Evolutionary conservation across 352 stramenopile species (phyloP).

Genomic region (Phytophthora cryptogea): DNA sequence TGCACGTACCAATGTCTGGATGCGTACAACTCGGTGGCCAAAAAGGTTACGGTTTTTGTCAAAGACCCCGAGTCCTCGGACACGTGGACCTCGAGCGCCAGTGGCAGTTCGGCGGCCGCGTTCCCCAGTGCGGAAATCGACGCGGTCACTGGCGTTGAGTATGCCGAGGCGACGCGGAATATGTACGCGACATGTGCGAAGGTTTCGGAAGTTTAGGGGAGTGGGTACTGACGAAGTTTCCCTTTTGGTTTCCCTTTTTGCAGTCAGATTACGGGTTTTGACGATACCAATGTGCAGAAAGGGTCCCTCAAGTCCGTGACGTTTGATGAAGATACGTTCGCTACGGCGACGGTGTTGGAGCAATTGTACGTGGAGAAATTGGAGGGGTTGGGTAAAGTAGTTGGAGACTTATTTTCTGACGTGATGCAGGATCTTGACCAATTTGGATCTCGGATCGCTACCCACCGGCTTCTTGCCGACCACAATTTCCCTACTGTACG

Average conservation of each 20-base stretch:
- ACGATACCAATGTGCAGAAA: conserved; percentile 57
- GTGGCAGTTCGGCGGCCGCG: conserved; percentile 23
- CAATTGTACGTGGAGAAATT: conserved; percentile 45
- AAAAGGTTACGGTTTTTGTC: conserved; percentile 74
- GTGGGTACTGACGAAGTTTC: conserved; percentile 6
- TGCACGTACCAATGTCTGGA: conserved; percentile 79
- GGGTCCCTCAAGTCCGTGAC: conserved; percentile 57
- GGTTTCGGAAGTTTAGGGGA: not conserved
- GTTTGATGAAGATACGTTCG: conserved; percentile 55
- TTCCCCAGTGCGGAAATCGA: conserved; percentile 64
- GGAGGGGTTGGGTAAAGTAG: not conserved
- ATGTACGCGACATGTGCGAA: conserved; percentile 42
- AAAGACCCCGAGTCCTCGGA: conserved; percentile 60
- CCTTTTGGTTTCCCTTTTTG: conserved; percentile 12
- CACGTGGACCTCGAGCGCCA: conserved; percentile 36
- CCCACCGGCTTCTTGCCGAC: conserved; percentile 54
- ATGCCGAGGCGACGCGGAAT: conserved; percentile 43
- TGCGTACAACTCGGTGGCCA: conserved; percentile 48
- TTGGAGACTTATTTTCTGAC: not conserved
- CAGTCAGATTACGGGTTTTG: conserved; percentile 79
- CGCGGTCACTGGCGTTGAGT: conserved; percentile 41
- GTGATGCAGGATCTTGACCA: conserved; percentile 49
- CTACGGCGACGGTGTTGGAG: conserved; percentile 37
- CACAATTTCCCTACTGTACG: conserved; percentile 49
- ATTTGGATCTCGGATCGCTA: conserved; percentile 60